Percentiles rank a stretch among this genome's conserved stretches.
phyloP scores from a whole-genome alignment of 192 early-diverging fungal species.

The Coemansia sp. region DNA sequence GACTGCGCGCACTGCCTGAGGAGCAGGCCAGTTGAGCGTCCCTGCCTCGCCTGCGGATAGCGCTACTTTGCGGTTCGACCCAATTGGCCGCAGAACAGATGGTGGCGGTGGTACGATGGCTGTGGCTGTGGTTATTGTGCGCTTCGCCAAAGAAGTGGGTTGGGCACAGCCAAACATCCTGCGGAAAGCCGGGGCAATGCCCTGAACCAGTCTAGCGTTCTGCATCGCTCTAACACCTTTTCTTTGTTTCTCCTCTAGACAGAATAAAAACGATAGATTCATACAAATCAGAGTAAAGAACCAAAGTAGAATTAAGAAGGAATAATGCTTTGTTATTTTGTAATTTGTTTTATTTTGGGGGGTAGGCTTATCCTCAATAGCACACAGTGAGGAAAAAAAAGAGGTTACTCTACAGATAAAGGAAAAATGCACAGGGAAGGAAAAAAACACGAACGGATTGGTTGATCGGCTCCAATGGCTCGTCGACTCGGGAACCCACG shows the following conservation, averaged over 20 bases:
- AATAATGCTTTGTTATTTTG: no score
- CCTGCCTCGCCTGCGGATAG: slow-evolving; percentile 38
- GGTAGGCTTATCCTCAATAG: no score
- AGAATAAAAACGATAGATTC: not conserved
- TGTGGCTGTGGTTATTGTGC: not conserved
- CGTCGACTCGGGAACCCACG: not conserved
- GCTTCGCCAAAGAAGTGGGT: not conserved
- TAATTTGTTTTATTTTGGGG: no score
- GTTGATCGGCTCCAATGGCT: not conserved
- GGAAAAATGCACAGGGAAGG: not conserved
- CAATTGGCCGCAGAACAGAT: slow-evolving; percentile 44
- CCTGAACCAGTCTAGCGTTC: slow-evolving; percentile 3
- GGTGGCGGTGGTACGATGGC: slow-evolving; percentile 4
- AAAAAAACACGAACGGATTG: not conserved
- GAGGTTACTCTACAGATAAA: not conserved
- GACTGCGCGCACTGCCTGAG: slow-evolving; percentile 31
- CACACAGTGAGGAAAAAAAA: not conserved
- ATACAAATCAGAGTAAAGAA: no score
- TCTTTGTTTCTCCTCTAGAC: not conserved
- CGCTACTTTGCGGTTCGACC: slow-evolving; percentile 33
- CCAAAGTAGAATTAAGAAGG: no score
- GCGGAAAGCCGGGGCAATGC: slow-evolving; percentile 12
- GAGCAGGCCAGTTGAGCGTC: slow-evolving; percentile 40
- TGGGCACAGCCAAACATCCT: slow-evolving; percentile 3
- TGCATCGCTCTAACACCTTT: slow-evolving; percentile 5